phyloP scores from a whole-genome alignment of 495 filamentous ascomycete genomes.

The Penicillium argentinense region DNA sequence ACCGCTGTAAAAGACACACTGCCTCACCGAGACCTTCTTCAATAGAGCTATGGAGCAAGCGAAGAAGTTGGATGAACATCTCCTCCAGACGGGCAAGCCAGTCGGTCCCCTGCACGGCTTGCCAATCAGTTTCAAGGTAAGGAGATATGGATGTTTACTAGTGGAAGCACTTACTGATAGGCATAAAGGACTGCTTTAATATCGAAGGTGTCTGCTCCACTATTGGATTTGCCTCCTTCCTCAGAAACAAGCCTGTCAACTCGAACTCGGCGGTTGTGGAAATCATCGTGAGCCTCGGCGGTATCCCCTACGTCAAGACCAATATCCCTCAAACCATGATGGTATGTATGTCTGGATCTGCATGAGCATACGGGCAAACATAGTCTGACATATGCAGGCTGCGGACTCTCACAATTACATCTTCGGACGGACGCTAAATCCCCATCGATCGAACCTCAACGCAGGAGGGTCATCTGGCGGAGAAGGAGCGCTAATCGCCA shows the following conservation, averaged over 20 bases:
- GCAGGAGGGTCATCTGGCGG: constrained; percentile 57
- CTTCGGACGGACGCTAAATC: constrained; percentile 58
- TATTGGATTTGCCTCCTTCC: constrained; percentile 20
- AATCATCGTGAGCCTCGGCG: constrained; percentile 31
- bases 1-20: constrained; percentile 40
- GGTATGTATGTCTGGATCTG: neutral
- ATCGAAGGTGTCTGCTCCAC: constrained; percentile 18
- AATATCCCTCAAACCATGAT: constrained; percentile 49
- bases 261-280: constrained; percentile 22
- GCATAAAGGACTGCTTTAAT: constrained; percentile 23
- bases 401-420: constrained; percentile 36
- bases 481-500: constrained; percentile 56
- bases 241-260: constrained; percentile 16
- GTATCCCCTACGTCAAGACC: constrained; percentile 62
- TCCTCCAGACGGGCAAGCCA: constrained; percentile 31
- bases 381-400: constrained; percentile 5
- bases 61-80: constrained; percentile 35
- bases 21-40: constrained; percentile 62
- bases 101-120: constrained; percentile 63
- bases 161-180: neutral
- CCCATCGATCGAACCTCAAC: constrained; percentile 44
- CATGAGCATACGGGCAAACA: neutral
- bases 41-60: constrained; percentile 35
- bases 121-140: constrained; percentile 60
- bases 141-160: too few relatives aligned